phyloP scores from a whole-genome alignment of 140 eudicot genomes.

The Cichorium intybus region DNA sequence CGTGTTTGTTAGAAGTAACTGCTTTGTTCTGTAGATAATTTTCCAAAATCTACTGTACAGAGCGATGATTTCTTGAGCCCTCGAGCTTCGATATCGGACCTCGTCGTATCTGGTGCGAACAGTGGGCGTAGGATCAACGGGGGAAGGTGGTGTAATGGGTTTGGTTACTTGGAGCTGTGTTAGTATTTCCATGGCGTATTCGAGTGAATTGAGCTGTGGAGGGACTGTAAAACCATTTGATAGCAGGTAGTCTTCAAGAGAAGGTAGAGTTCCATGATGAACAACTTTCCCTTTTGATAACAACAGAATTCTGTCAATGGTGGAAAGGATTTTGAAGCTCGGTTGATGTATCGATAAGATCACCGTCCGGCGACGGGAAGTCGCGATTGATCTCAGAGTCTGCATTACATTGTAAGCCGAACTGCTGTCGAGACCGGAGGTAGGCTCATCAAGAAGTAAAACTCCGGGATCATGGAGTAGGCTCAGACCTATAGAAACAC shows the following conservation, averaged over 20 bases:
- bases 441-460: slow-evolving; percentile 84
- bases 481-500: slow-evolving; percentile 87
- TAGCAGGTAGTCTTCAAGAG: slow-evolving; percentile 46
- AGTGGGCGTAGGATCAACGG: not conserved
- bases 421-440: slow-evolving; percentile 88
- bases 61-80: slow-evolving; percentile 58
- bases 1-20: slow-evolving; percentile 71
- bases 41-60: slow-evolving; percentile 65
- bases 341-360: slow-evolving; percentile 91
- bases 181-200: slow-evolving; percentile 91
- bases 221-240: slow-evolving; percentile 71
- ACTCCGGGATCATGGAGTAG: slow-evolving; percentile 90
- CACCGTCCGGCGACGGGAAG: slow-evolving; percentile 57
- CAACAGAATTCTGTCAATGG: slow-evolving; percentile 60
- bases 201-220: slow-evolving; percentile 89
- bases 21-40: slow-evolving; percentile 80
- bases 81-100: slow-evolving; percentile 63
- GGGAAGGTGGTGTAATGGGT: not conserved
- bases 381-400: slow-evolving; percentile 57
- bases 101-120: not conserved
- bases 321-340: slow-evolving; percentile 80
- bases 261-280: slow-evolving; percentile 67
- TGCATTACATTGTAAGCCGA: slow-evolving; percentile 88
- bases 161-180: slow-evolving; percentile 41
- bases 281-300: slow-evolving; percentile 72